Evolutionary conservation across 2,329 filamentous ascomycete genomes (phyloP).

Genomic region (Phaeosphaeria sp.): DNA sequence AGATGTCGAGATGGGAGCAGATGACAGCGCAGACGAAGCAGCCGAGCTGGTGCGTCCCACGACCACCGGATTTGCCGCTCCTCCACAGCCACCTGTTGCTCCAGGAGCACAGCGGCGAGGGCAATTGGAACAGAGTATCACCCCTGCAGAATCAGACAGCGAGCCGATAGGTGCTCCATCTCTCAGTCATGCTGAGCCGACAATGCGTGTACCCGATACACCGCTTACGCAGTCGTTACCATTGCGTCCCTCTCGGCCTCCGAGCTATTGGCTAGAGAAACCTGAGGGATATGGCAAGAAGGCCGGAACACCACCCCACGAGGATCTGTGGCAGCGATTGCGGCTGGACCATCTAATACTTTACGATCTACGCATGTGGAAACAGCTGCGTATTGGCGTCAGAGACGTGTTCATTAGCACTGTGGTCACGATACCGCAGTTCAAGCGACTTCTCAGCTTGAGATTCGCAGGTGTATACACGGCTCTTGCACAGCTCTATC

Average conservation of each 20-base stretch:
- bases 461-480: slow-evolving; percentile 97
- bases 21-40: slow-evolving; percentile 64
- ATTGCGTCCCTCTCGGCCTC: slow-evolving; percentile 66
- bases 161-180: slow-evolving; percentile 69
- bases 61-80: slow-evolving; percentile 68
- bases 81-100: slow-evolving; percentile 66
- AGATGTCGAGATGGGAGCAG: slow-evolving; percentile 59
- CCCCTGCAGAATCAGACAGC: slow-evolving; percentile 76
- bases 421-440: slow-evolving; percentile 91
- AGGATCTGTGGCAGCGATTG: slow-evolving; percentile 88
- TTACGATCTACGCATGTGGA: slow-evolving; percentile 96
- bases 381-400: slow-evolving; percentile 88
- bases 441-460: slow-evolving; percentile 91
- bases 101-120: slow-evolving; percentile 43
- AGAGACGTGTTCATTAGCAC: slow-evolving; percentile 95
- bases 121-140: slow-evolving; percentile 66
- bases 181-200: slow-evolving; percentile 68
- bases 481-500: slow-evolving; percentile 87
- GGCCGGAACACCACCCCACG: slow-evolving; percentile 71
- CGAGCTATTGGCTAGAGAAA: slow-evolving; percentile 85
- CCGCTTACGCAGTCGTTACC: slow-evolving; percentile 59
- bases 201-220: slow-evolving; percentile 81
- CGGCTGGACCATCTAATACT: slow-evolving; percentile 93
- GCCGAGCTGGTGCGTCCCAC: slow-evolving; percentile 80
- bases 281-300: slow-evolving; percentile 72